phyloP scores from a whole-genome alignment of 2,329 filamentous ascomycete genomes.

The Colletotrichum sp. region DNA sequence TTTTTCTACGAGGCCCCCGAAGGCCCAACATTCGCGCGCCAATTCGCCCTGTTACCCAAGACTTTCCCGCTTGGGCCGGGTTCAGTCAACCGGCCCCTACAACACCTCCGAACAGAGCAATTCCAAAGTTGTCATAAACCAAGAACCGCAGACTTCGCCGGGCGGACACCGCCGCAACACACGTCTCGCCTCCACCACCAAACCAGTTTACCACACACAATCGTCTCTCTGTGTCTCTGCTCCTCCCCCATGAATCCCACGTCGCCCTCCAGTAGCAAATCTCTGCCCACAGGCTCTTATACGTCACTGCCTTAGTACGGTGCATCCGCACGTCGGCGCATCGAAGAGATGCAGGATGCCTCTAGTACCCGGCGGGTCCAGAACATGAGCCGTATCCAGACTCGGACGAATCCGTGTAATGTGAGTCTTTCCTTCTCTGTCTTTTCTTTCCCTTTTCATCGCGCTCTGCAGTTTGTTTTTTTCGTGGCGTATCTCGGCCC shows the following conservation, averaged over 20 bases:
- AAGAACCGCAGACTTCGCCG: not conserved
- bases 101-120: not conserved
- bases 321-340: not conserved
- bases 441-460: not conserved
- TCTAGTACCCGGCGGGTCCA: conserved; percentile 9
- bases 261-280: not conserved
- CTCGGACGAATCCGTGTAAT: conserved; percentile 12
- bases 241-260: conserved; percentile 1
- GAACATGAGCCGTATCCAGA: conserved; percentile 7
- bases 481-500: not conserved
- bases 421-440: conserved; percentile 8
- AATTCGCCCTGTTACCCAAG: not conserved
- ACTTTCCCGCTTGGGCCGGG: not conserved
- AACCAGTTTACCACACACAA: not conserved
- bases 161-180: not conserved
- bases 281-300: not conserved
- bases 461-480: not conserved
- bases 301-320: not conserved
- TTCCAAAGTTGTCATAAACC: not conserved
- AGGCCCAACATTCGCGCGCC: not conserved
- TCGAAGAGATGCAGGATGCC: not conserved
- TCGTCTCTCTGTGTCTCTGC: not conserved
- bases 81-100: not conserved
- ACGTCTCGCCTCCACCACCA: not conserved
- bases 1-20: not conserved